Conservation (phyloP, 148 eudicot genomes). For the Talinum fruticosum region DNA sequence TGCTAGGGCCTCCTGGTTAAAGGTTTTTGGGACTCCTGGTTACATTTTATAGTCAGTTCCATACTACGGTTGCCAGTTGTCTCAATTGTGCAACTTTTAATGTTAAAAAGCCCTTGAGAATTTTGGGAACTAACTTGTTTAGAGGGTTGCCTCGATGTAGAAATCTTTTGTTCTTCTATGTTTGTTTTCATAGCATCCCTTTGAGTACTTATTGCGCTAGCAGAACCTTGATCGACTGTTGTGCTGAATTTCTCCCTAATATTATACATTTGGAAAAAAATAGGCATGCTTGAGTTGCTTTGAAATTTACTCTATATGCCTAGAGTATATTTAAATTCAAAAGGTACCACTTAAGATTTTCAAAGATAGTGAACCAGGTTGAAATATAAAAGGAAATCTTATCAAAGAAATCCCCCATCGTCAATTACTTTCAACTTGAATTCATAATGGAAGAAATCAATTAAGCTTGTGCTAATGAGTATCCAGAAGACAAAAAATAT, state of each 20-base stretch:
- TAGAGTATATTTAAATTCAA: not conserved
- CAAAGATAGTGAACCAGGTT: not conserved
- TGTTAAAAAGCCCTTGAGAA: not conserved
- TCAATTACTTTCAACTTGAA: too few species aligned
- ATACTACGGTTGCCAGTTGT: not conserved
- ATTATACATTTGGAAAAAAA: not conserved
- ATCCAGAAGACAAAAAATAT: too few species aligned
- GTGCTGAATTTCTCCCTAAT: slow-evolving; percentile 45
- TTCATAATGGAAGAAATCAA: too few species aligned
- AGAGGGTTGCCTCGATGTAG: not conserved
- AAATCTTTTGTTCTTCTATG: slow-evolving; percentile 1
- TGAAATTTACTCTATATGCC: not conserved
- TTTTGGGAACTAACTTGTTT: not conserved
- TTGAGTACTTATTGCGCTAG: slow-evolving; percentile 8
- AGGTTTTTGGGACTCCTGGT: not conserved
- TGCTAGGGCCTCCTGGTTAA: slow-evolving; percentile 8
- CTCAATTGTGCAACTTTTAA: not conserved
- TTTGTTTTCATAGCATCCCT: not conserved
- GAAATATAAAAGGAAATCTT: too few species aligned
- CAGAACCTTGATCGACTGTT: slow-evolving; percentile 16
- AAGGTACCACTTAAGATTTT: not conserved
- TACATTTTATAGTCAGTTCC: not conserved
- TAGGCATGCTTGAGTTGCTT: not conserved
- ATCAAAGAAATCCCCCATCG: too few species aligned
- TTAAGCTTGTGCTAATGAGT: too few species aligned